A percentile compares a stretch with the other conserved stretches of the same genome.
Evolutionary conservation across 768 basidiomycete species (phyloP).

Genomic region (Russula sp.): DNA sequence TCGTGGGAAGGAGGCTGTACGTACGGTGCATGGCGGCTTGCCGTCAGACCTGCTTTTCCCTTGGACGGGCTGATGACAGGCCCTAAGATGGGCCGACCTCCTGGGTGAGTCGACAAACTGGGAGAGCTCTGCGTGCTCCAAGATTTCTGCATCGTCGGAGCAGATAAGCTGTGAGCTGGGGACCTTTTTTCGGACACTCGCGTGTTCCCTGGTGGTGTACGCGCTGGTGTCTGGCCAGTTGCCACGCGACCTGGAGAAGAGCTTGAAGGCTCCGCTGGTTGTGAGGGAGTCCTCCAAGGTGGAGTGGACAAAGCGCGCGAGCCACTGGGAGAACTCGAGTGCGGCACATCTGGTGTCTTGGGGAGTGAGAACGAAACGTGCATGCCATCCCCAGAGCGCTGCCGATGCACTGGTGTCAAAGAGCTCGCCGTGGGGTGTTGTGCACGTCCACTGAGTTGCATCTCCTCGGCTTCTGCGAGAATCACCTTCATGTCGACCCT

Average conservation of each 20-base stretch:
- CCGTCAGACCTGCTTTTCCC: slow-evolving; percentile 24
- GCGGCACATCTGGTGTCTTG: slow-evolving; percentile 6
- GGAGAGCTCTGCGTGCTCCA: slow-evolving; percentile 1
- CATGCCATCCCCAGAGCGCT: slow-evolving; percentile 11
- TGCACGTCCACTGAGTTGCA: slow-evolving; percentile 19
- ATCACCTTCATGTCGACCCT: slow-evolving; percentile 81
- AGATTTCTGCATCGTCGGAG: background rate
- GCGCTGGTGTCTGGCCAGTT: background rate
- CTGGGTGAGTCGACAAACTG: background rate
- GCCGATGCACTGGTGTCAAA: background rate
- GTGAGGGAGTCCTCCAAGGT: background rate
- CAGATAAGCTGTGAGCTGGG: background rate
- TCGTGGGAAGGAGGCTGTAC: slow-evolving; percentile 24
- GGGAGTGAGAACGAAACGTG: slow-evolving; percentile 12
- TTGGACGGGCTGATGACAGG: slow-evolving; percentile 53
- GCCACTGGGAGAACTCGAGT: background rate
- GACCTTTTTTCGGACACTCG: background rate
- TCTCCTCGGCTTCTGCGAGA: slow-evolving; percentile 65
- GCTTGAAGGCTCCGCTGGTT: background rate
- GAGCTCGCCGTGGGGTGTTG: slow-evolving; percentile 15
- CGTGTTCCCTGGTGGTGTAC: background rate
- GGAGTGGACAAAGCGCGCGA: background rate
- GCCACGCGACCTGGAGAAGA: background rate
- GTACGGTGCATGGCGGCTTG: slow-evolving; percentile 43
- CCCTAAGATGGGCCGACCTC: slow-evolving; percentile 38